Evolutionary conservation across 1,139 yeast species (phyloP).

Genomic region (Eremothecium sinecaudum): DNA sequence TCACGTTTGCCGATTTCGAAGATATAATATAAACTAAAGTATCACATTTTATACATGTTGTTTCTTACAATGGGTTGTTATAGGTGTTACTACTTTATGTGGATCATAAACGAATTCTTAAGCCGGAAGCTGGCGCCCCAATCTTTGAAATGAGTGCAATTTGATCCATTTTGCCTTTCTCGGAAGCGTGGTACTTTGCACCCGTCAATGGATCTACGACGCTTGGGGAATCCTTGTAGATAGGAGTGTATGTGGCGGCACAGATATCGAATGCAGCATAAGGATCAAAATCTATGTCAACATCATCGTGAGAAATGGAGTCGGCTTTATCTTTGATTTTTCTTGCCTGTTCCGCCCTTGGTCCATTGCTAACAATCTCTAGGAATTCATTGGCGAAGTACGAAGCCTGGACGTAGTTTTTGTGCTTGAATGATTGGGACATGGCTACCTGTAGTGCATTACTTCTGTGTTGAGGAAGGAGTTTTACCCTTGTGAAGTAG

Average conservation of each 20-base stretch:
- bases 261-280: conserved; percentile 87
- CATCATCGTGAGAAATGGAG: conserved; percentile 69
- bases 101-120: conserved; percentile 37
- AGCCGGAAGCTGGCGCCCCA: conserved; percentile 95
- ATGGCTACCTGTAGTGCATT: conserved; percentile 93
- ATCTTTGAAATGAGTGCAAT: conserved; percentile 70
- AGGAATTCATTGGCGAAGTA: conserved; percentile 81
- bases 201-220: conserved; percentile 84
- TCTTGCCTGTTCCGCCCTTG: conserved; percentile 81
- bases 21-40: too few species aligned
- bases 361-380: conserved; percentile 56
- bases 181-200: conserved; percentile 70
- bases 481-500: conserved; percentile 77
- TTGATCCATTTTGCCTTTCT: conserved; percentile 68
- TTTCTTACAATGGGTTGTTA: conserved; percentile 1
- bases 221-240: conserved; percentile 62
- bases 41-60: conserved; percentile 3
- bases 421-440: conserved; percentile 81
- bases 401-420: conserved; percentile 82
- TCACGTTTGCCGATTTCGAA: too few species aligned
- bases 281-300: conserved; percentile 87
- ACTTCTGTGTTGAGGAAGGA: conserved; percentile 73
- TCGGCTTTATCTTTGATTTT: conserved; percentile 77
- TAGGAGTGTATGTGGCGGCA: conserved; percentile 79
- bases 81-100: background rate